These are phyloP conservation scores for Caloboletus firmus DNA, from an alignment of 1,284 basidiomycete genomes.

Conservation along the genomic window DNA sequence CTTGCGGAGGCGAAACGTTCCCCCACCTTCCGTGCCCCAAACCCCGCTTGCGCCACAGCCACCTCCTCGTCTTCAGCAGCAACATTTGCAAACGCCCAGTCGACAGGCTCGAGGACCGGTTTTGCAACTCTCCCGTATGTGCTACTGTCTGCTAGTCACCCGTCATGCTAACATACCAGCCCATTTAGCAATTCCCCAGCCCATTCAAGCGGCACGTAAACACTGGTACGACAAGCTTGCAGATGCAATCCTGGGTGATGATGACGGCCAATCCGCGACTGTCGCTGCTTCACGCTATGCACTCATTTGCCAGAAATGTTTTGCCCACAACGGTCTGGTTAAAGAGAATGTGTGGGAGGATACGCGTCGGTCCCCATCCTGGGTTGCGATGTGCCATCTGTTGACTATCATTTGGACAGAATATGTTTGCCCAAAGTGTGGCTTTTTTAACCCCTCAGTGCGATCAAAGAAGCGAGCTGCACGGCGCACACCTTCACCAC, in stretches of 20 bases:
- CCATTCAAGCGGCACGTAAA: constrained; percentile 63
- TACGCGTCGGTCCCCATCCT: constrained; percentile 65
- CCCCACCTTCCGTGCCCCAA: constrained; percentile 20
- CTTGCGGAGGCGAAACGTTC: constrained; percentile 32
- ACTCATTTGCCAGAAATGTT: constrained; percentile 92
- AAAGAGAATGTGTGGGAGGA: constrained; percentile 88
- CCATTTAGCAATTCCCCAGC: constrained; percentile 37
- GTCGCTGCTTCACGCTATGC: constrained; percentile 74
- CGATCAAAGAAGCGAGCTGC: constrained; percentile 40
- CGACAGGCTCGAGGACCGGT: constrained; percentile 21
- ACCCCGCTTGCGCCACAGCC: constrained; percentile 22
- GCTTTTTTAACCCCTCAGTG: constrained; percentile 65
- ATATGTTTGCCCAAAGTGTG: constrained; percentile 75
- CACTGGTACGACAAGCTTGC: constrained; percentile 89
- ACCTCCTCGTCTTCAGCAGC: constrained; percentile 24
- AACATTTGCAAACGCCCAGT: constrained; percentile 23
- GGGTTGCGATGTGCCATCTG: not conserved
- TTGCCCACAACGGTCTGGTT: constrained; percentile 91
- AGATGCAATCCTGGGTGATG: constrained; percentile 84
- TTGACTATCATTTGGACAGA: constrained; percentile 42
- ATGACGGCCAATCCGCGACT: constrained; percentile 53
- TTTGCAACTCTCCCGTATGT: constrained; percentile 45
- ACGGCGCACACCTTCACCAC: constrained; percentile 31
- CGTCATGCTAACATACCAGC: constrained; percentile 10
- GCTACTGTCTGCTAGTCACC: not conserved